These are phyloP conservation scores for Scutellaria barbata DNA, from an alignment of 257 asterid species.

Conservation along the genomic window DNA sequence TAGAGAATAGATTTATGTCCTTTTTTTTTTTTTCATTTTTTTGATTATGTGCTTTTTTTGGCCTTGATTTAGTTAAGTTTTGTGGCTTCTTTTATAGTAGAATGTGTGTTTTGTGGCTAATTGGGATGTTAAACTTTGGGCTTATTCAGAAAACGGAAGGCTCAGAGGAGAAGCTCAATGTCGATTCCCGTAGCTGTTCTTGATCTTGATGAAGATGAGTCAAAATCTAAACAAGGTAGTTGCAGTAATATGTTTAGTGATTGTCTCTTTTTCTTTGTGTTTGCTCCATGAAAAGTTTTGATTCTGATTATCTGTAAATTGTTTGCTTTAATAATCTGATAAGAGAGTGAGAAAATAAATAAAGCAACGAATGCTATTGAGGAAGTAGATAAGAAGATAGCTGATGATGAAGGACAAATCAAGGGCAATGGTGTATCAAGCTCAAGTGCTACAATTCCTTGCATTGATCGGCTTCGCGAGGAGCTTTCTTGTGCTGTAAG, in stretches of 20 bases:
- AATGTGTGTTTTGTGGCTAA: constrained; percentile 1
- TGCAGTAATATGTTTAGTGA: neutral
- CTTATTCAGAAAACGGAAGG: constrained; percentile 65
- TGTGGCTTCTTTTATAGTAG: constrained; percentile 6
- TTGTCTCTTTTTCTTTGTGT: neutral
- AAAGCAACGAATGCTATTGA: constrained; percentile 25
- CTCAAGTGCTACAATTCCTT: constrained; percentile 57
- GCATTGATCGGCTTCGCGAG: constrained; percentile 88
- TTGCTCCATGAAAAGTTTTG: neutral
- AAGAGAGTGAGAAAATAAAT: constrained; percentile 47
- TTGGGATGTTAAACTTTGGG: constrained; percentile 24
- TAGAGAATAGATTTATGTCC: neutral
- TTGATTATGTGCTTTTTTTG: neutral
- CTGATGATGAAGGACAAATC: constrained; percentile 39
- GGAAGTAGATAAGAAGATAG: constrained; percentile 40
- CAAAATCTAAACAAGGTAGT: constrained; percentile 56
- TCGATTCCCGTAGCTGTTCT: constrained; percentile 58
- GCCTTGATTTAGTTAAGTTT: neutral
- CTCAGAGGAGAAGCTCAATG: constrained; percentile 56
- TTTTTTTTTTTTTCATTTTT: constrained; percentile 11
- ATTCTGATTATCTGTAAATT: neutral
- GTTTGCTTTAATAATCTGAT: constrained; percentile 1
- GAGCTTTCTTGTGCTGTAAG: constrained; percentile 98
- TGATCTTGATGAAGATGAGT: constrained; percentile 64
- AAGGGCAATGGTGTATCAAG: constrained; percentile 44